A percentile compares a stretch with the other conserved stretches of the same genome.
phyloP scores from a whole-genome alignment of 345 rosid species.

The Salix suchowensis region DNA sequence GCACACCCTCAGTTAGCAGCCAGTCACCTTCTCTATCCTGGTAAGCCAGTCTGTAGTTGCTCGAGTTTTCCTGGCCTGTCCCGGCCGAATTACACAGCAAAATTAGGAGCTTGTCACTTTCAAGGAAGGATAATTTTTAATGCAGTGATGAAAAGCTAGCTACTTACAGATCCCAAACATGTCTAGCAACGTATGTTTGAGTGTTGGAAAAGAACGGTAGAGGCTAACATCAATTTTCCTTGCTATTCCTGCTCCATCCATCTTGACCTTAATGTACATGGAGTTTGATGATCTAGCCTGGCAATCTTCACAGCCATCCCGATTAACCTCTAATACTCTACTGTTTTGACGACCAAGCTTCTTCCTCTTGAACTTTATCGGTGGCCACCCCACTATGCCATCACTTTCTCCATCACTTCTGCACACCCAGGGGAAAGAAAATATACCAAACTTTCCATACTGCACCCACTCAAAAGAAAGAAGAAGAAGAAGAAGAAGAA shows the following conservation, averaged over 20 bases:
- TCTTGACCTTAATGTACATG: constrained; percentile 44
- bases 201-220: constrained; percentile 27
- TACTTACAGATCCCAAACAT: constrained; percentile 42
- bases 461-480: background rate
- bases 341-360: constrained; percentile 2
- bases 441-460: background rate
- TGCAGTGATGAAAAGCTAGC: background rate
- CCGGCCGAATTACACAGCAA: background rate
- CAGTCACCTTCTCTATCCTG: constrained; percentile 43
- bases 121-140: background rate
- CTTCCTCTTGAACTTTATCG: constrained; percentile 24
- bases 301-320: constrained; percentile 5
- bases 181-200: constrained; percentile 26
- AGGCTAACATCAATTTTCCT: constrained; percentile 43
- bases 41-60: constrained; percentile 25
- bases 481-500: background rate
- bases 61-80: constrained; percentile 32
- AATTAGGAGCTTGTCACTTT: background rate
- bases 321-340: background rate
- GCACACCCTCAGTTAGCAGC: constrained; percentile 30
- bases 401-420: constrained; percentile 17
- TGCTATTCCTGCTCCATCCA: constrained; percentile 51
- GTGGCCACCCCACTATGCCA: constrained; percentile 39
- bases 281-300: constrained; percentile 18
- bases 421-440: background rate